phyloP scores from a whole-genome alignment of 169 alveolate genomes.

The Plasmodium reichenowi region DNA sequence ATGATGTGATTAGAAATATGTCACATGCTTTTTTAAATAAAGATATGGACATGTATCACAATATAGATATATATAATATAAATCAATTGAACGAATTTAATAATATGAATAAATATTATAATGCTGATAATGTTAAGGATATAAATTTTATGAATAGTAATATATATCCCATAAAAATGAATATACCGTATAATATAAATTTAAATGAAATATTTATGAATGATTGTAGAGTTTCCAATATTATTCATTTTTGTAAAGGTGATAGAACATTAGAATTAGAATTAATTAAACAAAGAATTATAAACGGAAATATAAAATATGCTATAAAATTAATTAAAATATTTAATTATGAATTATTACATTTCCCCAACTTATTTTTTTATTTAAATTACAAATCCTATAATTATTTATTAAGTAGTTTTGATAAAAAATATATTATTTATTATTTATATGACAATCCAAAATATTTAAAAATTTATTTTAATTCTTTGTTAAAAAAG shows the following conservation, averaged over 20 bases:
- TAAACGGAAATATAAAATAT: constrained; percentile 48
- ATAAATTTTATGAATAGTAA: constrained; percentile 32
- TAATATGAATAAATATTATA: not conserved
- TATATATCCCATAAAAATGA: constrained; percentile 35
- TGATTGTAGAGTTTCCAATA: constrained; percentile 19
- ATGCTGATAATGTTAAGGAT: not conserved
- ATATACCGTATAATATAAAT: constrained; percentile 17
- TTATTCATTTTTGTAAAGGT: constrained; percentile 33
- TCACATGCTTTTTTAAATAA: too few species aligned
- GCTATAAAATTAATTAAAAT: constrained; percentile 48
- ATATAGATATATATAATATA: not conserved
- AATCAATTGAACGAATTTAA: not conserved
- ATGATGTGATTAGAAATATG: too few species aligned
- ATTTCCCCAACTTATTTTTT: constrained; percentile 57
- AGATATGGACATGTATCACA: not conserved
- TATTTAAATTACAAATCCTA: constrained; percentile 63
- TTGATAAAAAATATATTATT: constrained; percentile 58
- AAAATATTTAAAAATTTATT: constrained; percentile 57
- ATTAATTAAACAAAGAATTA: constrained; percentile 39
- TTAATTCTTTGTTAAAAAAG: constrained; percentile 40
- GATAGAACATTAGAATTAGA: constrained; percentile 61
- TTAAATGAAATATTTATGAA: constrained; percentile 28
- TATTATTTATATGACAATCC: constrained; percentile 67
- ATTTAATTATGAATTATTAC: constrained; percentile 56
- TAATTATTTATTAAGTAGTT: constrained; percentile 44